Conservation (phyloP, 179 eudicot genomes). For the Silene noctiflora region DNA sequence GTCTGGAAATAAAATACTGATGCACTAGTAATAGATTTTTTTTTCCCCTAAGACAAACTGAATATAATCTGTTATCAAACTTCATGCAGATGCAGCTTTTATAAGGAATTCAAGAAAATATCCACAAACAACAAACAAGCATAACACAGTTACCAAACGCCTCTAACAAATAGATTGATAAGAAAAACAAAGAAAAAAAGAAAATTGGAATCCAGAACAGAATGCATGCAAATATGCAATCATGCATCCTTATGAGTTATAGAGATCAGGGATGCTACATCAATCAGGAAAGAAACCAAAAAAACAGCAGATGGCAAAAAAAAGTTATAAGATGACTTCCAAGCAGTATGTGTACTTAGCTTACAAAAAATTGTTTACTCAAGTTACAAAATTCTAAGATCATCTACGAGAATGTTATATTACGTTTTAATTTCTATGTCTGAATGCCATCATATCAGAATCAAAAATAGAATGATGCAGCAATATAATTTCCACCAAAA, state of each 20-base stretch:
- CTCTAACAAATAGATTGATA: neutral
- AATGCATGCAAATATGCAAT: neutral
- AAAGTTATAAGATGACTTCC: neutral
- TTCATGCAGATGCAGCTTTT: constrained; percentile 1
- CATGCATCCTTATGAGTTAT: constrained; percentile 1
- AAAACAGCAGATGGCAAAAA: neutral
- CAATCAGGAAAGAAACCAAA: neutral
- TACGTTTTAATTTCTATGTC: neutral
- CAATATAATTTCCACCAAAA: neutral
- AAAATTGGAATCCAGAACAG: neutral
- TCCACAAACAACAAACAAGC: too few relatives aligned
- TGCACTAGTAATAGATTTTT: neutral
- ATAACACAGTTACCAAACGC: too few relatives aligned
- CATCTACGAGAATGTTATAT: neutral
- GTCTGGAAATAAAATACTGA: neutral
- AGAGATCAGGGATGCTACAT: neutral
- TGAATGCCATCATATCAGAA: neutral
- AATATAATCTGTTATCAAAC: neutral
- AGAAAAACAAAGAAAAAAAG: neutral
- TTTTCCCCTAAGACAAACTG: neutral
- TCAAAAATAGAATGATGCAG: neutral
- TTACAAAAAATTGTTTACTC: neutral
- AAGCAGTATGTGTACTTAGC: neutral
- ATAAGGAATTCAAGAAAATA: neutral
- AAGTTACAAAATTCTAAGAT: neutral